Evolutionary conservation across 345 rosid genomes (phyloP).

Genomic region (Carallia pectinifolia): DNA sequence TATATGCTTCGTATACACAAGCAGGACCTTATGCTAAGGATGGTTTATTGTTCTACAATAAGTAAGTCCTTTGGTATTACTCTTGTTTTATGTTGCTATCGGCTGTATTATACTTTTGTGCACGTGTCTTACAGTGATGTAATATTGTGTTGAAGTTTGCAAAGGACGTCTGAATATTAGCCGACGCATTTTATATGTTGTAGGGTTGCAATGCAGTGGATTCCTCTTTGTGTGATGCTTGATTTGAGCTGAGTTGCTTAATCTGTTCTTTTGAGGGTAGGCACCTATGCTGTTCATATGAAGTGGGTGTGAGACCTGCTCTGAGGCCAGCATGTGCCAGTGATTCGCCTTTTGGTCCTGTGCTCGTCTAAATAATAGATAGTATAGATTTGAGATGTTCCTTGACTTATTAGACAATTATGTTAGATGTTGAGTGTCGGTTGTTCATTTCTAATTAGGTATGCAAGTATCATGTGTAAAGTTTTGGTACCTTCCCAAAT

Average conservation of each 20-base stretch:
- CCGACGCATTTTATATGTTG: conserved; percentile 14
- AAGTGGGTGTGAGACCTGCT: conserved; percentile 9
- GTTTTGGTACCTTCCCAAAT: too few species aligned
- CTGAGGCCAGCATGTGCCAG: neutral
- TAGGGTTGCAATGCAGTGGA: conserved; percentile 24
- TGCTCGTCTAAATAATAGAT: neutral
- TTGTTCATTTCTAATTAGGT: too few species aligned
- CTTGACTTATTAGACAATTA: too few species aligned
- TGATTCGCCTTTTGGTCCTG: neutral
- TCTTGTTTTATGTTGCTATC: neutral
- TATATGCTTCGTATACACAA: conserved; percentile 60
- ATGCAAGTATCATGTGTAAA: too few species aligned
- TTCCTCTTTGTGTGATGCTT: conserved; percentile 5
- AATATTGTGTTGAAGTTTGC: neutral
- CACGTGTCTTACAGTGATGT: neutral
- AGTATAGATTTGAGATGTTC: neutral
- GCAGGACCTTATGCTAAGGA: conserved; percentile 72
- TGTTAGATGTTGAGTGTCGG: too few species aligned
- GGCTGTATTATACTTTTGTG: neutral
- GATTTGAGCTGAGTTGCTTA: conserved; percentile 12
- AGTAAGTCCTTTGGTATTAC: conserved; percentile 42
- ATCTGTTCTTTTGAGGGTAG: neutral
- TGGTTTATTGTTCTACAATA: conserved; percentile 85
- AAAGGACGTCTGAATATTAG: neutral
- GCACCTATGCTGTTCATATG: conserved; percentile 5